Evolutionary conservation across 257 asterid genomes (phyloP).

Genomic region (Capsicum rhomboideum): DNA sequence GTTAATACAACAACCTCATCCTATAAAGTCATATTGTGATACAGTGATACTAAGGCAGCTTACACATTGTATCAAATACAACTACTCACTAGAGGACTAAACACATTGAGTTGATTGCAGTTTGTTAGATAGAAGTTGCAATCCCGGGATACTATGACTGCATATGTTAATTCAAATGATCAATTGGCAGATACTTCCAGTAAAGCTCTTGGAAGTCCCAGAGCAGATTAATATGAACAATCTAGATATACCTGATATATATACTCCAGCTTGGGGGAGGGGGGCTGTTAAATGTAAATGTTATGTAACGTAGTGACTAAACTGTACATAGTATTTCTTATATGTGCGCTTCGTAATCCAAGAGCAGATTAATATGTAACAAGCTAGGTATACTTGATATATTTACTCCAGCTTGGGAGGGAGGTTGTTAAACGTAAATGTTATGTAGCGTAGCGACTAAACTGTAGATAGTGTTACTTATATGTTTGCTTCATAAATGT

Average conservation of each 20-base stretch:
- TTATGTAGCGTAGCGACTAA: not conserved
- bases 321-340: not conserved
- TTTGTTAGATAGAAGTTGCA: not conserved
- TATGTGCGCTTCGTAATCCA: not conserved
- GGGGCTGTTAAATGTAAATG: too few relatives aligned
- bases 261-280: too few relatives aligned
- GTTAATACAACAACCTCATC: not conserved
- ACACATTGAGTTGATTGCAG: not conserved
- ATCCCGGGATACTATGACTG: not conserved
- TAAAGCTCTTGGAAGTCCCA: not conserved
- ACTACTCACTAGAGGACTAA: not conserved
- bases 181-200: not conserved
- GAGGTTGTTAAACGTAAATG: too few relatives aligned
- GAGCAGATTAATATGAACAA: too few relatives aligned
- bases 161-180: not conserved
- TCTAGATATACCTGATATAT: too few relatives aligned
- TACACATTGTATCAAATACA: not conserved
- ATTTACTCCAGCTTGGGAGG: too few relatives aligned
- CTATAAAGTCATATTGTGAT: not conserved
- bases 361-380: too few relatives aligned
- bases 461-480: not conserved
- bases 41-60: not conserved
- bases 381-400: too few relatives aligned
- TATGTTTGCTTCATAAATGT: not conserved
- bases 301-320: not conserved